Evolutionary conservation across 2,329 filamentous ascomycete genomes (phyloP), one percentile per base, ranked within the genome.

Genomic region (Aurifilum marmelostoma): DNA sequence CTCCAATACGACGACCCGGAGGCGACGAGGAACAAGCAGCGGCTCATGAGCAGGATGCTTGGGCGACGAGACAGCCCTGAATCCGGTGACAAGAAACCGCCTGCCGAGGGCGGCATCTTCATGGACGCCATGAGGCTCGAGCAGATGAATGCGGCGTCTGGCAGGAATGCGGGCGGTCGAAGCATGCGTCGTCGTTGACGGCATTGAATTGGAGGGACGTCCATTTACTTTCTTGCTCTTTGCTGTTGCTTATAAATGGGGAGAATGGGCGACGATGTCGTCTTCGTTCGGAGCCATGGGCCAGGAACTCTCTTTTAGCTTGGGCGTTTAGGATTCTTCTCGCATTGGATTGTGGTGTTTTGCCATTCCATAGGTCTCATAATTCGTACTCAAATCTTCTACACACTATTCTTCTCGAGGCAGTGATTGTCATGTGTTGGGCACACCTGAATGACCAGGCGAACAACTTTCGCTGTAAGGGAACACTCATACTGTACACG

Each of bases 1-100:
- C 77, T 89, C 3, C 82, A 81, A 69, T 88, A 88, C 68, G 79
- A 82, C 5, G 84, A 87, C 68, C 82, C 84, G 0, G 82, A 85
- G 24, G 85, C 84, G 2, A 77, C 80, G 71, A 76, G 79, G 69
- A 78, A 78, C 65, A 83, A 81, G 73, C 80, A 78, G 39, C 77
- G 78, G 71, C 73, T 86, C 24, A 80, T 85, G 79, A 81, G 75
- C 65, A 81, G 80, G 71, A 83, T 86, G 78, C 67, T 76, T 68
- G 77, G 74, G 14, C 62, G 73, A 9, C 62, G 56, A n/a, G 65
- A 5, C 52, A 56, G 52, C 52, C 52, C 52, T 56, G 24, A 29
- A 1, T 24, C 52, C 12, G 52, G 12, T 16, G 52, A 29, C 2
- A 56, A 8, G 14, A 56, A 8, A 9, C 27, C 52, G 52, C 5